Evolutionary conservation across 495 filamentous ascomycete genomes (phyloP), one percentile per base, ranked within the genome.

Genomic region (Gamarada debralockiae): DNA sequence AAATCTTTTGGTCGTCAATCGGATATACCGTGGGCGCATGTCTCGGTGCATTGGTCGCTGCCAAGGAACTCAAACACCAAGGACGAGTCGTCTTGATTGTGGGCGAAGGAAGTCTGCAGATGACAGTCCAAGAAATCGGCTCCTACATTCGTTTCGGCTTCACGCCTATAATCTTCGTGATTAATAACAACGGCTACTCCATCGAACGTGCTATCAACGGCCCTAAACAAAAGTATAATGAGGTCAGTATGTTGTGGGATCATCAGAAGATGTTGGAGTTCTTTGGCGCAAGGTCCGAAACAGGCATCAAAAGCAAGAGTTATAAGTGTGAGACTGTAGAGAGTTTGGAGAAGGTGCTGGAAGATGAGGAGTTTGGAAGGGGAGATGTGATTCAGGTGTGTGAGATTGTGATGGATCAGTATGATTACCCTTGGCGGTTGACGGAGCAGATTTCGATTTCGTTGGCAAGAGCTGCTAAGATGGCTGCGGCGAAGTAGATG

Each of bases 121-220:
- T 76, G 40, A 73, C 69, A 4, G 60, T 64, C 3, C 72, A 75
- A 57, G 33, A 55, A 29, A 48, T 46, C n/a, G 46, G 49, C 18
- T 39, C 29, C 0, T 41, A 20, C 15, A 48, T 48, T 29, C 25
- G 45, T 1, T 46, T 34, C 22, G 41, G 49, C 37, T 57, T 52
- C 33, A 48, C 20, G 22, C 48, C 48, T 1, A 54, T 56, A 25
- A 48, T 55, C 22, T 74, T 81, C 58, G 62, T 78, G 45, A 64
- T 79, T 22, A 72, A 70, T 59, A 80, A 81, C 53, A 58, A 67
- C 6, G 77, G 77, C 2, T 81, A 77, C 56, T 75, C 75, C 0
- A 70, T 77, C 48, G 77, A 81, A 66, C 69, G 77, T 22, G 67
- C 55, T 56, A 76, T 79, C 50, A 66, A 77, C 48, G 76, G 77